Percentiles rank a stretch among this genome's conserved stretches.
phyloP scores from a whole-genome alignment of 1,139 yeast genomes.

The Diutina rugosa region DNA sequence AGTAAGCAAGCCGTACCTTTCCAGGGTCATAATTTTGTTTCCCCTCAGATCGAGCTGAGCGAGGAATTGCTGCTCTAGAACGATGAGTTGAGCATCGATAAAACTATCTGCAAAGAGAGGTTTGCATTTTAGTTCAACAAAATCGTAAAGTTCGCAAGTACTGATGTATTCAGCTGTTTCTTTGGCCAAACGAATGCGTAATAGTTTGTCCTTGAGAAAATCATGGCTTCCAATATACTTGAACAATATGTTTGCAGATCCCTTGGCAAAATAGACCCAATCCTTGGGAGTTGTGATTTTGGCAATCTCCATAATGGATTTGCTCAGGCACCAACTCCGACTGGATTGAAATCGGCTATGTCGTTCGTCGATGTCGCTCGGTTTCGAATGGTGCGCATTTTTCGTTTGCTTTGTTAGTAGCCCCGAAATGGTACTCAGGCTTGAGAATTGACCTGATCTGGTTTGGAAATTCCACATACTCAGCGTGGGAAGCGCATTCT shows the following conservation, averaged over 20 bases:
- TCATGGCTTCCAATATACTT: slow-evolving; percentile 26
- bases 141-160: slow-evolving; percentile 30
- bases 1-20: slow-evolving; percentile 26
- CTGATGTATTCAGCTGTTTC: slow-evolving; percentile 27
- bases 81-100: slow-evolving; percentile 27
- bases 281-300: slow-evolving; percentile 9
- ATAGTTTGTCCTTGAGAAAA: slow-evolving; percentile 20
- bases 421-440: background rate
- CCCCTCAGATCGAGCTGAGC: slow-evolving; percentile 17
- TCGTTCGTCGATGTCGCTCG: background rate
- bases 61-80: slow-evolving; percentile 22
- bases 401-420: slow-evolving; percentile 1
- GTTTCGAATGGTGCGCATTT: background rate
- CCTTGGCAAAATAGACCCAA: slow-evolving; percentile 33
- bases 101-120: slow-evolving; percentile 25
- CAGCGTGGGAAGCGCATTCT: no score
- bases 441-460: background rate
- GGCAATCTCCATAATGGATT: background rate
- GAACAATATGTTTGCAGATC: slow-evolving; percentile 33
- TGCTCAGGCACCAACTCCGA: background rate
- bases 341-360: background rate
- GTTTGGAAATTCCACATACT: no score
- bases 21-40: slow-evolving; percentile 19
- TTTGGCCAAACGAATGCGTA: slow-evolving; percentile 24
- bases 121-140: slow-evolving; percentile 29